A percentile compares a stretch with the other conserved stretches of the same genome.
phyloP scores from a whole-genome alignment of 352 stramenopile species.

The Blastocystis sp. region DNA sequence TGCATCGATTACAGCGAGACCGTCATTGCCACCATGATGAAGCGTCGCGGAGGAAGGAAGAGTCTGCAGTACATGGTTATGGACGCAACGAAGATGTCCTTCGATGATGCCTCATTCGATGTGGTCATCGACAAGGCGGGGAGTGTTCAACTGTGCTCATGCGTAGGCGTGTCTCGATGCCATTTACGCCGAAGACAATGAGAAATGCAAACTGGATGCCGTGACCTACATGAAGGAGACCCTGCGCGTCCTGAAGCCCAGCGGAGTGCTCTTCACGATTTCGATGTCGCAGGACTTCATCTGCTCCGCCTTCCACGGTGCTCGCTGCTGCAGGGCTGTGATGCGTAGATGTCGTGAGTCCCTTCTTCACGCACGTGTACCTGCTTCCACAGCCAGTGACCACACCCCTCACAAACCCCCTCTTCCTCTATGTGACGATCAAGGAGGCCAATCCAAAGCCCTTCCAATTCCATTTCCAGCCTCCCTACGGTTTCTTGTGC shows the following conservation, averaged over 20 bases:
- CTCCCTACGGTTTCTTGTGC: slow-evolving; percentile 30
- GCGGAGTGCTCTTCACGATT: slow-evolving; percentile 35
- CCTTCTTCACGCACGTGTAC: slow-evolving; percentile 33
- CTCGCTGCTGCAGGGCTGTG: background rate
- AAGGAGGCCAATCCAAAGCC: background rate
- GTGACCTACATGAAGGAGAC: slow-evolving; percentile 40
- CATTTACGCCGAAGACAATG: slow-evolving; percentile 56
- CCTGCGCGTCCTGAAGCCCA: slow-evolving; percentile 1
- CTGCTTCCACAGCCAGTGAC: background rate
- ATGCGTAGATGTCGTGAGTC: slow-evolving; percentile 3
- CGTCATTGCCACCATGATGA: slow-evolving; percentile 56
- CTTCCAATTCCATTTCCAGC: slow-evolving; percentile 39
- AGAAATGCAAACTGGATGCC: slow-evolving; percentile 38
- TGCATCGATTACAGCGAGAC: slow-evolving; percentile 66
- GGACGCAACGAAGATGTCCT: slow-evolving; percentile 66
- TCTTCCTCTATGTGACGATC: slow-evolving; percentile 39
- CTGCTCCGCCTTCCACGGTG: slow-evolving; percentile 22
- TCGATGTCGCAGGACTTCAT: slow-evolving; percentile 64
- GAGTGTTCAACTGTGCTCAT: background rate
- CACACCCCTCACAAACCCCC: slow-evolving; percentile 45
- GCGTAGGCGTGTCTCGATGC: slow-evolving; percentile 39
- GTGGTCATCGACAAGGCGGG: slow-evolving; percentile 56
- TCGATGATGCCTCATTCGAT: slow-evolving; percentile 64
- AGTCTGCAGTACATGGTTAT: slow-evolving; percentile 54
- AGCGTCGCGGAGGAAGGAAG: slow-evolving; percentile 1